Percentiles rank a stretch among this genome's conserved stretches.
These are phyloP conservation scores for Cinnamomum micranthum DNA, from an alignment of 164 flowering plant genomes.

Conservation along the genomic window DNA sequence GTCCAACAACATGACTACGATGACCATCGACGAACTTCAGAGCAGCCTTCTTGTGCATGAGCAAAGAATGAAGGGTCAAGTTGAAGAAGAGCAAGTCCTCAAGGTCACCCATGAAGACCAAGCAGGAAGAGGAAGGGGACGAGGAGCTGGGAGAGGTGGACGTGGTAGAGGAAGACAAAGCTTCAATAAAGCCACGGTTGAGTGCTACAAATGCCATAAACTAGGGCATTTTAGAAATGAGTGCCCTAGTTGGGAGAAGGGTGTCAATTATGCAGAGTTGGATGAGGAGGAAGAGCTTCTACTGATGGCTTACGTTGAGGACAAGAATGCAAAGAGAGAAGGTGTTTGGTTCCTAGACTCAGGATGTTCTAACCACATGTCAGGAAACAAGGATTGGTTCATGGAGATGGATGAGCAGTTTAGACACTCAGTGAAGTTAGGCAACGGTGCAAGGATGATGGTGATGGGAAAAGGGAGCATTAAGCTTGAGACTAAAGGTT, in stretches of 20 bases:
- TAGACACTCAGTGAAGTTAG: constrained; percentile 6
- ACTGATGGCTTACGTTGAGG: constrained; percentile 7
- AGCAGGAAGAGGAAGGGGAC: background rate
- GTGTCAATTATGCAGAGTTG: constrained; percentile 10
- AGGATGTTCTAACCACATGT: constrained; percentile 18
- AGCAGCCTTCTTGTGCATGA: too few relatives aligned
- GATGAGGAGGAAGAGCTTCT: constrained; percentile 4
- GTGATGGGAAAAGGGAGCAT: constrained; percentile 9
- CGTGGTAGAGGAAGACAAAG: background rate
- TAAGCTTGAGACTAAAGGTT: background rate
- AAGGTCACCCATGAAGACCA: background rate
- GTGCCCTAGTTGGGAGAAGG: constrained; percentile 1
- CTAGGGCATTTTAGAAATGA: constrained; percentile 9
- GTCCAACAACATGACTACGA: too few relatives aligned
- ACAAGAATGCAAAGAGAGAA: background rate
- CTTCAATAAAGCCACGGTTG: background rate
- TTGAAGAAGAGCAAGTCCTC: background rate
- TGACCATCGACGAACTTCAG: too few relatives aligned
- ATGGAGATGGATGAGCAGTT: background rate
- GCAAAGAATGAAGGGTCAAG: too few relatives aligned
- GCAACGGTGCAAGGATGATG: constrained; percentile 7
- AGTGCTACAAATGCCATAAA: constrained; percentile 6
- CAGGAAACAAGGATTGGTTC: constrained; percentile 4
- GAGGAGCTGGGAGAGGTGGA: background rate
- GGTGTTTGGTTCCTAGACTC: constrained; percentile 14